Conservation (phyloP, 1,284 basidiomycete species). For the Hemileia vastatrix region DNA sequence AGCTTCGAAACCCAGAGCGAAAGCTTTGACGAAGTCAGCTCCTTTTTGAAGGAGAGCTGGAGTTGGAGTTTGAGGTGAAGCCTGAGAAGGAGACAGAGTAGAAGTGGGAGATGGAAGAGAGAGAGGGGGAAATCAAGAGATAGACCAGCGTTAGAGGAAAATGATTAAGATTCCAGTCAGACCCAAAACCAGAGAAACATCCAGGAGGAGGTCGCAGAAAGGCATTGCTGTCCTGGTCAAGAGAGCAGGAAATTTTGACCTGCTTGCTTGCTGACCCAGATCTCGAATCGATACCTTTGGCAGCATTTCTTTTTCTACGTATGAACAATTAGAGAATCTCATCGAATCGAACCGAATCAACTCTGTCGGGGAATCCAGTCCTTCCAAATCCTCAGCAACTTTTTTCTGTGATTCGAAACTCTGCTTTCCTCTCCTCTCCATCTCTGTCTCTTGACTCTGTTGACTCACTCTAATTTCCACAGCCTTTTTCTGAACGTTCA, state of each 20-base stretch:
- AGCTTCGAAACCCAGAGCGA: constrained; percentile 71
- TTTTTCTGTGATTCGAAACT: not conserved
- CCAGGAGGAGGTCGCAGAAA: too few species aligned
- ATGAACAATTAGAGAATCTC: too few species aligned
- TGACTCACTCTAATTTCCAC: constrained; percentile 79
- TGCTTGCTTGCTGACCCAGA: too few species aligned
- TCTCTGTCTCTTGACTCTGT: not conserved
- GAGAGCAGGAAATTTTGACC: too few species aligned
- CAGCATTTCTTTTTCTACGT: too few species aligned
- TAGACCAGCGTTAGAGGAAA: not conserved
- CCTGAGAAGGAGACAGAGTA: constrained; percentile 50
- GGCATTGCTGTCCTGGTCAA: too few species aligned
- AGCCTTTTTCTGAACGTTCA: constrained; percentile 79
- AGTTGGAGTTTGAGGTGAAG: constrained; percentile 69
- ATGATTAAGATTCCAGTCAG: too few species aligned
- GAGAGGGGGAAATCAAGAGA: not conserved
- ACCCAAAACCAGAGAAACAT: too few species aligned
- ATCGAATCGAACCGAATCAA: too few species aligned
- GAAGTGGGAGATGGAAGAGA: not conserved
- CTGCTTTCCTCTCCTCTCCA: not conserved
- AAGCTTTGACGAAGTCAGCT: constrained; percentile 96
- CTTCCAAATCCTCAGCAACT: not conserved
- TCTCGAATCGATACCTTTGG: too few species aligned
- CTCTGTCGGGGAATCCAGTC: not conserved
- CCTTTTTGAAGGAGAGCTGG: constrained; percentile 69